Conservation (phyloP, 306 rosid species). For the Pyrus bretschneideri region DNA sequence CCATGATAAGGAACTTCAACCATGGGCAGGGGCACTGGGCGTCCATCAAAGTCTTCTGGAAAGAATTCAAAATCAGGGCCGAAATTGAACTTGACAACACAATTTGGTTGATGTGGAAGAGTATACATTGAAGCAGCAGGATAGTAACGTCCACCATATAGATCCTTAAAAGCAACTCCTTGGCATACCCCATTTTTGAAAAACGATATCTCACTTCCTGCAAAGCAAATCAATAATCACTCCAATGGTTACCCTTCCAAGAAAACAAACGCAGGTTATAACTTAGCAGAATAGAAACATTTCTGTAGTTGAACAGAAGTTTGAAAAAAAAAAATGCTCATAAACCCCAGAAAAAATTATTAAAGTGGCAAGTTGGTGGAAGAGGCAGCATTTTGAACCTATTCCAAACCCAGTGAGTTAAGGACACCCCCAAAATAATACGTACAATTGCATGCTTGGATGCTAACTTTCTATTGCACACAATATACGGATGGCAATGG, state of each 20-base stretch:
- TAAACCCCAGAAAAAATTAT: not conserved
- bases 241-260: slow-evolving; percentile 2
- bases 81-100: slow-evolving; percentile 87
- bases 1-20: slow-evolving; percentile 76
- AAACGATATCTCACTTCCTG: slow-evolving; percentile 93
- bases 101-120: slow-evolving; percentile 83
- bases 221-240: slow-evolving; percentile 19
- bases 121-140: slow-evolving; percentile 97
- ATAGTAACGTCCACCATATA: slow-evolving; percentile 83
- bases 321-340: not conserved
- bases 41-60: slow-evolving; percentile 54
- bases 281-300: not conserved
- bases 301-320: not conserved
- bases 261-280: not conserved
- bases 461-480: not conserved
- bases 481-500: not conserved
- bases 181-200: slow-evolving; percentile 83
- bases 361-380: not conserved
- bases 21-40: slow-evolving; percentile 76
- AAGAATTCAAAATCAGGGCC: slow-evolving; percentile 82
- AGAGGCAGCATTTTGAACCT: not conserved
- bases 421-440: not conserved
- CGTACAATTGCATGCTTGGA: not conserved
- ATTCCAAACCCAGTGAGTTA: not conserved
- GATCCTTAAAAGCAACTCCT: slow-evolving; percentile 86